Conservation (phyloP, 2,329 filamentous ascomycete species). For the Fusarium odoratissimum region DNA sequence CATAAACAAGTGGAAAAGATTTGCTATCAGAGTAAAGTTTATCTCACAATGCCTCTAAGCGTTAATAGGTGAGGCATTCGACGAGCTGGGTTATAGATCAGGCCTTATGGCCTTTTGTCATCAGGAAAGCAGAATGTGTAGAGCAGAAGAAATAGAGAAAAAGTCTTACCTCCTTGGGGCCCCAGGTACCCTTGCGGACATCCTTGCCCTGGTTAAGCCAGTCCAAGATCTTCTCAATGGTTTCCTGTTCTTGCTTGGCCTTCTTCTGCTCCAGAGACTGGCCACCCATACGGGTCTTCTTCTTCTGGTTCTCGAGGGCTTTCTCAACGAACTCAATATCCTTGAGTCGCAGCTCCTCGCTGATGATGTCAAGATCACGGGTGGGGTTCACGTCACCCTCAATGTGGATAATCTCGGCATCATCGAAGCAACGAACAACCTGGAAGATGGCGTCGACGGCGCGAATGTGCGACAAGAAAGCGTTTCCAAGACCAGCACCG, state of each 20-base stretch:
- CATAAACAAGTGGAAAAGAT: constrained; percentile 11
- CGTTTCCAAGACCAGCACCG: constrained; percentile 95
- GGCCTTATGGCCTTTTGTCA: constrained; percentile 96
- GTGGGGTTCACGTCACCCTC: constrained; percentile 98
- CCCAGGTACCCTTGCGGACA: constrained; percentile 90
- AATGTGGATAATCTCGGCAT: constrained; percentile 99
- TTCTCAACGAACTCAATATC: constrained; percentile 99
- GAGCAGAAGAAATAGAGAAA: constrained; percentile 22
- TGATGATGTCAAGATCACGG: constrained; percentile 95
- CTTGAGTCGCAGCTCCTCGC: constrained; percentile 95
- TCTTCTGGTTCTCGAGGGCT: constrained; percentile 88
- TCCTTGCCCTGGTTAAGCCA: constrained; percentile 91
- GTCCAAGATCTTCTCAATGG: constrained; percentile 87
- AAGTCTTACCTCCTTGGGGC: constrained; percentile 88
- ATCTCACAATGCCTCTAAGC: constrained; percentile 88
- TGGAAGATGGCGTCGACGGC: constrained; percentile 98
- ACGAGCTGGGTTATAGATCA: constrained; percentile 99
- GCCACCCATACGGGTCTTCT: constrained; percentile 93
- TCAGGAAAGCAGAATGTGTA: constrained; percentile 69
- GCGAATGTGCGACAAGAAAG: constrained; percentile 98
- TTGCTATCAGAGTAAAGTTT: constrained; percentile 75
- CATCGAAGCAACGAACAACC: constrained; percentile 96
- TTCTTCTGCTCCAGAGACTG: constrained; percentile 99
- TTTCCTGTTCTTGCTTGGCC: constrained; percentile 92
- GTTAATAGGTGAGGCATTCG: constrained; percentile 84